phyloP scores from a whole-genome alignment of 2,329 filamentous ascomycete genomes.

The Coniochaeta sp. region DNA sequence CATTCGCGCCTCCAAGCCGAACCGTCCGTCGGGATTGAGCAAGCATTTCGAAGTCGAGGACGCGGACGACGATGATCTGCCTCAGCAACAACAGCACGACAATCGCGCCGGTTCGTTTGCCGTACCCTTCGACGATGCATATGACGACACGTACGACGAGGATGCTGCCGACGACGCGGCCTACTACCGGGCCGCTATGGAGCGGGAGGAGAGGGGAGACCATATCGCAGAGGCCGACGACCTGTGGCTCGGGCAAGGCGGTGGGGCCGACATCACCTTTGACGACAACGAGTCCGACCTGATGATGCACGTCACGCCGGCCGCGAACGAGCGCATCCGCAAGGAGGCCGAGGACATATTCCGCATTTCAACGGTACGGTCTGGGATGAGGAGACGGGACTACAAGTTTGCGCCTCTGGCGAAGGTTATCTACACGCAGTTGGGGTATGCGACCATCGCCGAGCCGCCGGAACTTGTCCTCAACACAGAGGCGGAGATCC shows the following conservation, averaged over 20 bases:
- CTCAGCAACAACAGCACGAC: constrained; percentile 16
- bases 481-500: constrained; percentile 65
- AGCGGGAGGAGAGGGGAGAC: constrained; percentile 22
- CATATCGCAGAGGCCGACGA: constrained; percentile 17
- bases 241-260: constrained; percentile 22
- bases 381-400: constrained; percentile 36
- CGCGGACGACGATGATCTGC: constrained; percentile 27
- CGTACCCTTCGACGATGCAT: constrained; percentile 25
- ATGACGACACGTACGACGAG: constrained; percentile 28
- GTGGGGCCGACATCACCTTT: constrained; percentile 18
- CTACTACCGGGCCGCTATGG: constrained; percentile 8
- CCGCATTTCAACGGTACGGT: constrained; percentile 42
- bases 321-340: constrained; percentile 44
- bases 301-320: constrained; percentile 48
- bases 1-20: constrained; percentile 21
- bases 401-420: constrained; percentile 65
- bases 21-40: constrained; percentile 45
- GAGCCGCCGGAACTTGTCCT: constrained; percentile 70
- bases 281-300: constrained; percentile 41
- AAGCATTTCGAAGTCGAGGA: constrained; percentile 29
- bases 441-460: constrained; percentile 51
- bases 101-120: constrained; percentile 22
- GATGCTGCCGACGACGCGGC: constrained; percentile 28
- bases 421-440: constrained; percentile 57
- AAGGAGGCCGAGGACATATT: constrained; percentile 50